Evolutionary conservation across 345 rosid species (phyloP).

Genomic region (Syzygium oleosum): DNA sequence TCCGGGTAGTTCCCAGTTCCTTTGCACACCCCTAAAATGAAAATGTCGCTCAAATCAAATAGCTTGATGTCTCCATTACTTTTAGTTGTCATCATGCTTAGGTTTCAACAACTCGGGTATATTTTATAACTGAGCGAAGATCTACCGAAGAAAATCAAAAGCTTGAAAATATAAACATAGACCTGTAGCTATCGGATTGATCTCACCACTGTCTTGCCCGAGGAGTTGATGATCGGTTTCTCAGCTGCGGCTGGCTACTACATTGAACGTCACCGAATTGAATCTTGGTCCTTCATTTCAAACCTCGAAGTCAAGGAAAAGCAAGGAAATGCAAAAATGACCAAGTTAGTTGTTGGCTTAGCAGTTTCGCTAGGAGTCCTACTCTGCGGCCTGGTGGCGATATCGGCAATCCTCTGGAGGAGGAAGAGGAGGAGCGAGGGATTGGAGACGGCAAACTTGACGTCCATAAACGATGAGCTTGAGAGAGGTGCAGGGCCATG

Average conservation of each 20-base stretch:
- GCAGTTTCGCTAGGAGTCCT: conserved; percentile 5
- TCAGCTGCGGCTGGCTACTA: conserved; percentile 12
- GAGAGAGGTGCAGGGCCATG: conserved; percentile 8
- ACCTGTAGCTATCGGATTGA: neutral
- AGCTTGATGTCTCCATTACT: neutral
- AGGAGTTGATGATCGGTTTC: conserved; percentile 17
- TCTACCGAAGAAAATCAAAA: neutral
- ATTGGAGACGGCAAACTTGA: conserved; percentile 5
- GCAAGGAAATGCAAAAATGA: neutral
- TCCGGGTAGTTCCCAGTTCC: too few relatives aligned
- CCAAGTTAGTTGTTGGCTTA: neutral
- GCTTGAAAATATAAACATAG: neutral
- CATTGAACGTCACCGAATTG: conserved; percentile 2
- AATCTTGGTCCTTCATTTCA: conserved; percentile 11
- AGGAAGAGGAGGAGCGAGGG: neutral
- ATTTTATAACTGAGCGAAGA: neutral
- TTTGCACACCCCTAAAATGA: neutral
- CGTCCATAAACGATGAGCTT: conserved; percentile 18
- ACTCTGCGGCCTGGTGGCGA: neutral
- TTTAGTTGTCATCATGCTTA: neutral
- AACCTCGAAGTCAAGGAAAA: neutral
- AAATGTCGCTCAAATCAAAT: neutral
- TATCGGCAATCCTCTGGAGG: neutral
- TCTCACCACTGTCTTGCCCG: conserved; percentile 1
- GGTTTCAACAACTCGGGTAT: neutral